phyloP scores from a whole-genome alignment of 768 basidiomycete genomes.

The Lepiota brunneoincarnata region DNA sequence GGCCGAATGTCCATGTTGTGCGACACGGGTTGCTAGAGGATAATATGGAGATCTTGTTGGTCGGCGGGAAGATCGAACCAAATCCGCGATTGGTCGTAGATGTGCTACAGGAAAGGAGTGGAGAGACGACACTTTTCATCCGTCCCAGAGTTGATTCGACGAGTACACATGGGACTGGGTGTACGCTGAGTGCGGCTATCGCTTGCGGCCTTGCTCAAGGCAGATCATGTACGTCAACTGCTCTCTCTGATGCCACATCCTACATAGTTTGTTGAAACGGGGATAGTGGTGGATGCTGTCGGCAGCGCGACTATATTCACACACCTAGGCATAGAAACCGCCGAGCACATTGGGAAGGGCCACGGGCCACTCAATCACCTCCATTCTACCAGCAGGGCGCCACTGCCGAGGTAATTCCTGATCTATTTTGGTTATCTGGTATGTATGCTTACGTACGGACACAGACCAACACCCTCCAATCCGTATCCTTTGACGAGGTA shows the following conservation, averaged over 20 bases:
- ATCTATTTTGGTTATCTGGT: neutral
- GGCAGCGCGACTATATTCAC: constrained; percentile 67
- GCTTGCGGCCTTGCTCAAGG: constrained; percentile 63
- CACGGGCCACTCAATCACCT: constrained; percentile 88
- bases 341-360: constrained; percentile 66
- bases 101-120: constrained; percentile 45
- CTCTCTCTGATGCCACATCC: neutral
- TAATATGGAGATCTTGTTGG: constrained; percentile 63
- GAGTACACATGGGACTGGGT: constrained; percentile 91
- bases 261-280: neutral
- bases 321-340: constrained; percentile 68
- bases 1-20: constrained; percentile 34
- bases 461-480: constrained; percentile 54
- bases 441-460: neutral
- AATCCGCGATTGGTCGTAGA: constrained; percentile 54
- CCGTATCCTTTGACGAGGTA: constrained; percentile 68
- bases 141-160: constrained; percentile 61
- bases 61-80: constrained; percentile 16
- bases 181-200: constrained; percentile 85
- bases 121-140: constrained; percentile 47
- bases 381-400: constrained; percentile 48
- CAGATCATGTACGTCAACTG: constrained; percentile 30
- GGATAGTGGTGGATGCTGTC: constrained; percentile 46
- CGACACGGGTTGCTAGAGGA: constrained; percentile 46
- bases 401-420: constrained; percentile 45